These are phyloP conservation scores for Globisporangium yorkense DNA, from an alignment of 352 stramenopile species.

Conservation along the genomic window DNA sequence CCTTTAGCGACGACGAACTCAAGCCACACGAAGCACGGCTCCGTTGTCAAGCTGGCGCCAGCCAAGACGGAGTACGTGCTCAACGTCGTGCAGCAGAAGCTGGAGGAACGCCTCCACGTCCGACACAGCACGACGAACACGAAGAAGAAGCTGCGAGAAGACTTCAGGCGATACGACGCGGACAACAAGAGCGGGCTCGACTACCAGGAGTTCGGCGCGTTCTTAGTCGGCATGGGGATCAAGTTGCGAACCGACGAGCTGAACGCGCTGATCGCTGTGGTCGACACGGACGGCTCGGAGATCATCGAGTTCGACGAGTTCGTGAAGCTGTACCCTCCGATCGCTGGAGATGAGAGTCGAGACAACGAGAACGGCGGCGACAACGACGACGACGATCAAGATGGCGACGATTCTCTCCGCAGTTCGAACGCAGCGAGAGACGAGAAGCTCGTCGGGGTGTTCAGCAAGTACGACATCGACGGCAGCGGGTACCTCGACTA, in stretches of 20 bases:
- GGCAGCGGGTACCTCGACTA: constrained; percentile 24
- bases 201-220: constrained; percentile 53
- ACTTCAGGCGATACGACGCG: constrained; percentile 48
- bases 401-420: not conserved
- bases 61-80: constrained; percentile 19
- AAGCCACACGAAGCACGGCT: not conserved
- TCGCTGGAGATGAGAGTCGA: not conserved
- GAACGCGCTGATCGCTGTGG: constrained; percentile 22
- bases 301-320: constrained; percentile 48
- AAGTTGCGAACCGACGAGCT: constrained; percentile 45
- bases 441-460: constrained; percentile 17
- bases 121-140: constrained; percentile 10
- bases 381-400: constrained; percentile 1
- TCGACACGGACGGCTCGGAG: constrained; percentile 40
- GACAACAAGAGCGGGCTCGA: constrained; percentile 44
- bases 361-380: not conserved
- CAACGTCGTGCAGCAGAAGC: constrained; percentile 12
- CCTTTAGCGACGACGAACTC: not conserved
- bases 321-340: constrained; percentile 12
- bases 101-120: constrained; percentile 12
- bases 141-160: constrained; percentile 18
- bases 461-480: constrained; percentile 37
- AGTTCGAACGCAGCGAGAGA: constrained; percentile 7
- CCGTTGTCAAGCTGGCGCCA: constrained; percentile 1
- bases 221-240: constrained; percentile 48